Conservation (phyloP, 208 protist genomes). For the Trypanosoma cruzi region DNA sequence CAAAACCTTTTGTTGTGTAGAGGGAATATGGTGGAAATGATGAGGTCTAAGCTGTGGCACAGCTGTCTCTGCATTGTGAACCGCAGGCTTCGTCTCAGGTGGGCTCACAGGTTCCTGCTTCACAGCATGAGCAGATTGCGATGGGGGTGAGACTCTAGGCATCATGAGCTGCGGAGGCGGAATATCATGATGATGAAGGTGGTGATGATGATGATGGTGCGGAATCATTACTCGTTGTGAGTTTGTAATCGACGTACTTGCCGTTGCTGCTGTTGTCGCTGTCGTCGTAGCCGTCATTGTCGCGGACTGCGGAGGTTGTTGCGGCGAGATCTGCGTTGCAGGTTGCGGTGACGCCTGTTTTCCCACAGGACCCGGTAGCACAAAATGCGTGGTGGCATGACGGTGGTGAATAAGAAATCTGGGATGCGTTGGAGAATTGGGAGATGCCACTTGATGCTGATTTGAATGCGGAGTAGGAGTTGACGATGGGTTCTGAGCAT, state of each 20-base stretch:
- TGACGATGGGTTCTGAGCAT: slow-evolving; percentile 22
- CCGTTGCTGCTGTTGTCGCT: slow-evolving; percentile 6
- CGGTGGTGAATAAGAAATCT: slow-evolving; percentile 15
- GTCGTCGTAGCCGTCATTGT: not conserved
- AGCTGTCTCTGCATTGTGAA: slow-evolving; percentile 20
- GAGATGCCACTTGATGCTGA: slow-evolving; percentile 21
- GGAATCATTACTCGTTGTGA: slow-evolving; percentile 13
- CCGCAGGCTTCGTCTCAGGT: slow-evolving; percentile 14
- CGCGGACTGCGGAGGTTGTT: not conserved
- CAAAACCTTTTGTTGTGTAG: slow-evolving; percentile 9
- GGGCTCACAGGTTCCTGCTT: slow-evolving; percentile 19
- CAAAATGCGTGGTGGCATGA: slow-evolving; percentile 11
- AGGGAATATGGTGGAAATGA: slow-evolving; percentile 27
- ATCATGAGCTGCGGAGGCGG: slow-evolving; percentile 11
- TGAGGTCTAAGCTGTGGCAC: slow-evolving; percentile 19
- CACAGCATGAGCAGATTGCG: not conserved
- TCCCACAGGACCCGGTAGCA: slow-evolving; percentile 12
- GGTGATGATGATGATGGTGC: slow-evolving; percentile 23
- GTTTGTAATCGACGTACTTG: not conserved
- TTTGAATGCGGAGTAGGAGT: slow-evolving; percentile 12
- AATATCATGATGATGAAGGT: slow-evolving; percentile 29
- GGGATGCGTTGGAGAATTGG: slow-evolving; percentile 19
- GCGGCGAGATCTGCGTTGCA: slow-evolving; percentile 7
- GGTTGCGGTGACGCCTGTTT: slow-evolving; percentile 18
- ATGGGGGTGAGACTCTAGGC: slow-evolving; percentile 6